Evolutionary conservation across 805 yeast genomes (phyloP), one percentile per base, ranked within the genome.

Genomic region (Candida quercuum): DNA sequence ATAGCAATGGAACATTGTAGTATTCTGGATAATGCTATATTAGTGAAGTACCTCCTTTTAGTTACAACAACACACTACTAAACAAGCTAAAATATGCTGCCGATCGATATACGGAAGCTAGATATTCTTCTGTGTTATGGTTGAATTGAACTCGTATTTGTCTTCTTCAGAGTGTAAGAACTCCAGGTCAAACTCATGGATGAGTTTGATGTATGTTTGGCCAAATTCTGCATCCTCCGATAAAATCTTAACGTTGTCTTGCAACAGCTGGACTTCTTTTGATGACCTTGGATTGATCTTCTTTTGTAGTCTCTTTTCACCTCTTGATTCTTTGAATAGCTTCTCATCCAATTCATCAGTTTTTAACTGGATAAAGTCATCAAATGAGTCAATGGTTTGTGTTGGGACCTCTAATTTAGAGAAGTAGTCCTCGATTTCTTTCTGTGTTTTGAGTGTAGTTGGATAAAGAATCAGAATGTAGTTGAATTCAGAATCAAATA

Each of bases 401-500:
- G 39, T 17, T 12, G 41, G 34, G 9, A 51, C 23, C 3, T 31
- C 39, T 4, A 43, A 37, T 12, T 39, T 41, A 2, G 28, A 3
- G 1, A 51, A 29, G 34, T 46, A 46, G 5, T 30, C 17, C 8
- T 29, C 36, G n/a, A 46, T 32, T 7, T 21, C 16, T 7, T 1
- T 33, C 25, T 6, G 45, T 36, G 10, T 35, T 23, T 13, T 20
- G 14, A 1, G 47, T 25, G 16, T 45, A 48, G 5, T 6, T 14
- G 47, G 22, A 31, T 49, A 48, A 11, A 51, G 28, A n/a, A 46
- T 41, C 24, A 51, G 27, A 12, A 49, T 31, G 33, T 49, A 51
- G 38, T 51, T 49, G 36, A 49, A 51, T 37, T 51, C 54, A 3
- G 35, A 46, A 19, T 51, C 43, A 40, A 36, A 47, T 16, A 51